Conservation (phyloP, 2,329 filamentous ascomycete species). For the Fusarium pseudocircinatum region DNA sequence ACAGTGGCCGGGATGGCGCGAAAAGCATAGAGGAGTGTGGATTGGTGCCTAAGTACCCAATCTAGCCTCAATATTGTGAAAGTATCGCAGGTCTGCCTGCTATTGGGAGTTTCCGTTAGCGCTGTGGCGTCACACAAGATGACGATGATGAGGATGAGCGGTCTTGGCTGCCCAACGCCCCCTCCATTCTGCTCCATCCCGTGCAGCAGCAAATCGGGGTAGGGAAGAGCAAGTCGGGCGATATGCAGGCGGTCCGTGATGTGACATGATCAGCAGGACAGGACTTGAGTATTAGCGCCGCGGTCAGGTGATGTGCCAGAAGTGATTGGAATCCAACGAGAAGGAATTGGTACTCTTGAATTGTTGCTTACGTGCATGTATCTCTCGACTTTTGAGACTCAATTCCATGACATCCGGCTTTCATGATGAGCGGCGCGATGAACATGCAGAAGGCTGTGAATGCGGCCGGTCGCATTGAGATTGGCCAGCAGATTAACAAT, state of each 20-base stretch:
- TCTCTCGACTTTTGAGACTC: no score
- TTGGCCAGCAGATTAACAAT: background rate
- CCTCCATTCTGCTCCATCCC: background rate
- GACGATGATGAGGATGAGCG: no score
- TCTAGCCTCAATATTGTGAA: no score
- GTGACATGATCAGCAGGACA: background rate
- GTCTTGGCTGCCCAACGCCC: no score
- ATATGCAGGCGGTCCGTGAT: rapidly evolving
- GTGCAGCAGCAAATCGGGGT: background rate
- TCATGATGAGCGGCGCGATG: background rate
- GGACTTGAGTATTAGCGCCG: rapidly evolving
- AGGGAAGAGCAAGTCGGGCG: background rate
- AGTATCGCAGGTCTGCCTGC: no score
- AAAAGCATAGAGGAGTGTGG: no score
- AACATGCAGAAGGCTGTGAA: background rate
- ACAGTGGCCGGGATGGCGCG: no score
- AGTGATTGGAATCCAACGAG: background rate
- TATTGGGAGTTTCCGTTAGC: no score
- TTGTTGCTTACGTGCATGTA: no score
- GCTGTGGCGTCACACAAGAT: no score
- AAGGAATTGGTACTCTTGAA: rapidly evolving
- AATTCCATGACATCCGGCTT: no score
- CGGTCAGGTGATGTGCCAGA: rapidly evolving
- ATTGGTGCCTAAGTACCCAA: no score
- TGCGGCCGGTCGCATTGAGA: rapidly evolving